A percentile compares a stretch with the other conserved stretches of the same genome.
Conservation (phyloP, 2,329 filamentous ascomycete species). For the Xylaria digitata region DNA sequence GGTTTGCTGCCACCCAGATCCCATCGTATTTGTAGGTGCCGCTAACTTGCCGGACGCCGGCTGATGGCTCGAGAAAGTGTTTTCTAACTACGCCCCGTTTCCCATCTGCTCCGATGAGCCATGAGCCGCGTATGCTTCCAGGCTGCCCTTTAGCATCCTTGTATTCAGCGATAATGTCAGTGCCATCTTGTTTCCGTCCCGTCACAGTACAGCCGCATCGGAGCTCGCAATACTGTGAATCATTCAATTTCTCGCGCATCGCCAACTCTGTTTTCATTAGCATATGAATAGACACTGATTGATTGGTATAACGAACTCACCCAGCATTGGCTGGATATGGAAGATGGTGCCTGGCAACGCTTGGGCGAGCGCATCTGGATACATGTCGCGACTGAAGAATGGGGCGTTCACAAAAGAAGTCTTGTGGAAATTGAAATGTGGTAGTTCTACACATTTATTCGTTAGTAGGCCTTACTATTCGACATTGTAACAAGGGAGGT, state of each 20-base stretch:
- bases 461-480: conserved; percentile 5
- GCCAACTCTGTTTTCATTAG: conserved; percentile 36
- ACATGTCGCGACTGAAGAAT: conserved; percentile 33
- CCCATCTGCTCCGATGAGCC: conserved; percentile 59
- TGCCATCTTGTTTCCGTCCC: conserved; percentile 32
- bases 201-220: conserved; percentile 40
- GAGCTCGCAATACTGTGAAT: conserved; percentile 40
- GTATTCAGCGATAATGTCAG: conserved; percentile 34
- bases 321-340: conserved; percentile 43
- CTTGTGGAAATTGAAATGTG: conserved; percentile 40
- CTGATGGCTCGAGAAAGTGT: conserved; percentile 55
- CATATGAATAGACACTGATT: neutral
- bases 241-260: conserved; percentile 33
- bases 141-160: conserved; percentile 27
- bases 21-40: conserved; percentile 52
- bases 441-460: conserved; percentile 21
- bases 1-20: conserved; percentile 62
- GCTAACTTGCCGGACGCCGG: conserved; percentile 53
- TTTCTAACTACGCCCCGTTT: conserved; percentile 60
- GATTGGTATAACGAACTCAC: conserved; percentile 25
- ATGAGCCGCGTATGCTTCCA: conserved; percentile 34
- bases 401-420: conserved; percentile 38
- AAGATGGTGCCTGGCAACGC: conserved; percentile 40
- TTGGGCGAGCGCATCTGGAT: conserved; percentile 37
- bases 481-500: neutral